These are phyloP conservation scores for Acrodontium crateriforme DNA, from an alignment of 2,329 filamentous ascomycete genomes.

Conservation along the genomic window DNA sequence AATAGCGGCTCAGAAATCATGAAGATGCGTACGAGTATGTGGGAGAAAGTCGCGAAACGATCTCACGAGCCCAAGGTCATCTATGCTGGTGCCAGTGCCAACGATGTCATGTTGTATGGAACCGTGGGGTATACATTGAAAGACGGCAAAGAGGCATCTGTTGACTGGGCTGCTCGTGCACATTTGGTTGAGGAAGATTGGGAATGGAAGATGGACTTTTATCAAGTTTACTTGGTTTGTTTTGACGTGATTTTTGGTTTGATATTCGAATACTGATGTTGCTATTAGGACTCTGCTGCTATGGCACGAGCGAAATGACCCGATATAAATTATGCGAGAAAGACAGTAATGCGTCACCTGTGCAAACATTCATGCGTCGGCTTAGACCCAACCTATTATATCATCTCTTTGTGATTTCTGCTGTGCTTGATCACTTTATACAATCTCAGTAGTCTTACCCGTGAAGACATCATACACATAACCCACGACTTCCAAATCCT, in stretches of 20 bases:
- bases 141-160: conserved; percentile 30
- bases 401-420: too few relatives aligned
- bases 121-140: conserved; percentile 40
- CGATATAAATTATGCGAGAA: too few relatives aligned
- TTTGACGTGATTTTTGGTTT: neutral
- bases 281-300: conserved; percentile 12
- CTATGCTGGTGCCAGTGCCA: conserved; percentile 31
- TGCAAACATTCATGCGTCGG: too few relatives aligned
- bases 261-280: neutral
- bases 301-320: conserved; percentile 13
- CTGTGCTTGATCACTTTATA: too few relatives aligned
- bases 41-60: conserved; percentile 37
- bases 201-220: conserved; percentile 39
- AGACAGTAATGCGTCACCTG: too few relatives aligned
- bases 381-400: too few relatives aligned
- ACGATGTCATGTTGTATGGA: conserved; percentile 42
- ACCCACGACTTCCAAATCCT: conserved; percentile 6
- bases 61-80: conserved; percentile 35
- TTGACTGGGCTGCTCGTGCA: conserved; percentile 44
- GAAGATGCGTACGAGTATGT: conserved; percentile 36
- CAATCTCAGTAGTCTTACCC: conserved; percentile 5
- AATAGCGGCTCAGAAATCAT: conserved; percentile 32
- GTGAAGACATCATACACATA: conserved; percentile 5
- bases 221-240: conserved; percentile 42
- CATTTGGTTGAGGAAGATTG: conserved; percentile 38